Evolutionary conservation across 805 yeast genomes (phyloP), one percentile per base, ranked within the genome.

Genomic region (Cyberlindnera euphorbiae): DNA sequence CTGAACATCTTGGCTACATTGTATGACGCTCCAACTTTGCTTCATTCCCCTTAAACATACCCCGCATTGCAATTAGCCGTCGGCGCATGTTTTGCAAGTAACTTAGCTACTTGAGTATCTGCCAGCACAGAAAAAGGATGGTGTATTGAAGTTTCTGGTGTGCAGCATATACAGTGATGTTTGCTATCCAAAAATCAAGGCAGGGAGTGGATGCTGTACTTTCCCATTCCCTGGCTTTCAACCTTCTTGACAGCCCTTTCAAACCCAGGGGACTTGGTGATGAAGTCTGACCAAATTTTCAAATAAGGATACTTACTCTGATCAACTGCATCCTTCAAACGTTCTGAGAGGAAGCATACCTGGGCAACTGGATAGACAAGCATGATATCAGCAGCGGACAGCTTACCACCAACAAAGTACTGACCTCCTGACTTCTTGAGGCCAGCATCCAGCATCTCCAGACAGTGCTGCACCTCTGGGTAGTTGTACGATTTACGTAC

Each of bases 311-410:
- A 64, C 17, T 46, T 38, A n/a, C 33, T 13, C 16, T 30, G 35
- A 17, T 45, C 46, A 23, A 40, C 28, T 5, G 25, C 30, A 2
- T 16, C 33, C 1, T 19, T 33, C 25, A 31, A 32, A 32, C 48
- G 52, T 31, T 29, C 50, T 17, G 58, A 55, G 45, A 38, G 46
- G 42, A 29, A 39, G 26, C 35, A 60, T 29, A 35, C 35, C 35
- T 30, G 58, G 8, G 42, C 44, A 56, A 52, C 54, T 55, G 25
- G 52, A 58, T 69, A 77, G 0, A 63, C 53, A 45, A 77, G 55
- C 35, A 77, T 66, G 36, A 82, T 67, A 45, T 76, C 82, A 8
- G 80, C 82, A 4, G 60, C 79, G 13, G 76, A 63, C n/a, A 75
- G 52, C 42, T 64, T 63, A 24, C 65, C 61, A 10, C 71, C 77